A percentile compares a stretch with the other conserved stretches of the same genome.
phyloP scores from a whole-genome alignment of 306 rosid genomes.

The Rubus idaeus region DNA sequence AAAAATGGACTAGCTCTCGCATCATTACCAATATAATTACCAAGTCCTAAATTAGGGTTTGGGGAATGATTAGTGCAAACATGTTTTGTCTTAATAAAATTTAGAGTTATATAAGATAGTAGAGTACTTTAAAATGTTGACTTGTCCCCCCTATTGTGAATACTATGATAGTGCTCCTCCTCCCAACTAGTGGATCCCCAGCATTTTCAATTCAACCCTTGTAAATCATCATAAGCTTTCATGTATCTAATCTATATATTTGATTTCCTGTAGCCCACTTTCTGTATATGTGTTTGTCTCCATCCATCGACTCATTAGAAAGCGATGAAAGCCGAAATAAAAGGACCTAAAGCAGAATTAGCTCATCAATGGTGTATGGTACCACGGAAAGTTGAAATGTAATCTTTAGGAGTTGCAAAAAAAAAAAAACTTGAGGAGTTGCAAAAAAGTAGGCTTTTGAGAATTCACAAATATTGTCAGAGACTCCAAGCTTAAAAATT shows the following conservation, averaged over 20 bases:
- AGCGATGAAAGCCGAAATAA: constrained; percentile 49
- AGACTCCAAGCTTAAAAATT: neutral
- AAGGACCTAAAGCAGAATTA: constrained; percentile 46
- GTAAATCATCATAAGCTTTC: neutral
- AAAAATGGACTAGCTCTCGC: neutral
- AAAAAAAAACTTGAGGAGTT: neutral
- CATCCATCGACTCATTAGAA: constrained; percentile 51
- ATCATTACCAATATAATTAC: constrained; percentile 9
- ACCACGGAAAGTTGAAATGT: constrained; percentile 51
- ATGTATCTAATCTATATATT: constrained; percentile 1
- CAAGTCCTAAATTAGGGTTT: constrained; percentile 29
- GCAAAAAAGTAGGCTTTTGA: too few species aligned
- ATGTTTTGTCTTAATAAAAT: neutral
- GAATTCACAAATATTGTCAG: too few species aligned
- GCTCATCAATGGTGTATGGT: constrained; percentile 46
- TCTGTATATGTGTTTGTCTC: constrained; percentile 35
- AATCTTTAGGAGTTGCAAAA: constrained; percentile 4
- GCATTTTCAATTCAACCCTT: constrained; percentile 9
- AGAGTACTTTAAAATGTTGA: constrained; percentile 18
- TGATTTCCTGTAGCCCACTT: constrained; percentile 55
- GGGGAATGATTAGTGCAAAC: constrained; percentile 37
- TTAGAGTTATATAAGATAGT: constrained; percentile 16
- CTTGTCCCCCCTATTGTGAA: constrained; percentile 29
- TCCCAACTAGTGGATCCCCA: constrained; percentile 34
- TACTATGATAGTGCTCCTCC: constrained; percentile 54